Base-by-base conservation (phyloP, 2,329 filamentous ascomycete species). In the Mycosphaerella arachidis region DNA sequence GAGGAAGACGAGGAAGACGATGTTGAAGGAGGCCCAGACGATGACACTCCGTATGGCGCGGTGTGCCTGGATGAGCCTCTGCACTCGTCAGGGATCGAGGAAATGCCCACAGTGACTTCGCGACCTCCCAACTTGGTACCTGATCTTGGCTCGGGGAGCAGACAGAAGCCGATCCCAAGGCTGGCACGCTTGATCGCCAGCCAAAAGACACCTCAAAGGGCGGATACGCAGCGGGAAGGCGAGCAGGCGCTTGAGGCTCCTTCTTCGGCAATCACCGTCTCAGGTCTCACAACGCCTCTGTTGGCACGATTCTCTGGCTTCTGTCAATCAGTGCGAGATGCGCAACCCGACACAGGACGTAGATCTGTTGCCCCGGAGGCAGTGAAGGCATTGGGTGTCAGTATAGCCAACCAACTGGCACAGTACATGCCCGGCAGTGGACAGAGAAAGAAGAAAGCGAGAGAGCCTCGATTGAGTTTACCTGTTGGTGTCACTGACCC, bases 1-100 rank as follows among this genome's bases (percentile, higher is more conserved):
- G 63, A 67, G 24, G 66, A 61, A 3, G 73, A 73, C 1, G 72
- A 75, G 0, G 71, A 76, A 24, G 75, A 77, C 3, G 72, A 69
- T 20, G 70, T 71, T 12, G 61, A 63, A 27, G 60, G 60, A 24
- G 56, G 62, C 20, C 64, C 61, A 33, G 60, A 60, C 9, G 59
- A 61, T 29, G 61, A 59, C 29, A 43, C 40, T 24, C 24, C 24
- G 24, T 40, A 57, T n/a, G 61, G 56, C 35, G 48, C 30, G 8
- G 43, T 24, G 56, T 37, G 27, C 24, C 33, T 9, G 4, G 50
- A 62, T 29, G 48, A 60, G 20, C 50, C 50, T 30, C 27, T 52
- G 4, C 29, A 62, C 29, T 37, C 45, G 45, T 51, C 48, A n/a
- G 48, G 35, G 9, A 48, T 48, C 20, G 48, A 54, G 30, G 18